Conservation (phyloP, 768 basidiomycete genomes). For the Fomitopsis serialis region DNA sequence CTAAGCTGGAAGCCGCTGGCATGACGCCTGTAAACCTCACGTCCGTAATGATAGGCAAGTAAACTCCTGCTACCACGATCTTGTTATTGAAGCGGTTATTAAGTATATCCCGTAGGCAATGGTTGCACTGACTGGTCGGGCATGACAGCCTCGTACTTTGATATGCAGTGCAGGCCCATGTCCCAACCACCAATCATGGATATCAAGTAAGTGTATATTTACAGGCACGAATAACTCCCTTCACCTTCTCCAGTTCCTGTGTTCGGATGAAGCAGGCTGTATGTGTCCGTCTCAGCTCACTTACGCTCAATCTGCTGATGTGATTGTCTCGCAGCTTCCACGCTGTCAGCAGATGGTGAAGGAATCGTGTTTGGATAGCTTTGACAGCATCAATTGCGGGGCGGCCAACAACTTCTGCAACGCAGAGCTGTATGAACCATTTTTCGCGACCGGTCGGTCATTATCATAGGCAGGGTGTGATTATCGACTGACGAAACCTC, state of each 20-base stretch:
- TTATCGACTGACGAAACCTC: slow-evolving; percentile 12
- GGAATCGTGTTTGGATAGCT: slow-evolving; percentile 35
- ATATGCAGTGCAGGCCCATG: slow-evolving; percentile 43
- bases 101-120: no score
- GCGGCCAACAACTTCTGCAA: slow-evolving; percentile 37
- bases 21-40: slow-evolving; percentile 44
- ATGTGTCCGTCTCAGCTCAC: slow-evolving; percentile 6
- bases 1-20: slow-evolving; percentile 34
- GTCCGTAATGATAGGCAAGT: slow-evolving; percentile 39
- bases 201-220: slow-evolving; percentile 29
- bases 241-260: slow-evolving; percentile 25
- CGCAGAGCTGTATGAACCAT: slow-evolving; percentile 19
- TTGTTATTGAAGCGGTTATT: no score
- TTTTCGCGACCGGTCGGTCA: slow-evolving; percentile 24
- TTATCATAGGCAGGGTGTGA: background rate
- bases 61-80: slow-evolving; percentile 26
- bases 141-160: slow-evolving; percentile 38
- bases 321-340: slow-evolving; percentile 27
- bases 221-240: no score
- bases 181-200: slow-evolving; percentile 41
- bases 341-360: slow-evolving; percentile 36
- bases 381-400: slow-evolving; percentile 37
- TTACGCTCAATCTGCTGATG: background rate
- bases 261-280: slow-evolving; percentile 40
- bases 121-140: slow-evolving; percentile 37